These are phyloP conservation scores for Solanum virginianum DNA, from an alignment of 257 asterid species.

Conservation along the genomic window DNA sequence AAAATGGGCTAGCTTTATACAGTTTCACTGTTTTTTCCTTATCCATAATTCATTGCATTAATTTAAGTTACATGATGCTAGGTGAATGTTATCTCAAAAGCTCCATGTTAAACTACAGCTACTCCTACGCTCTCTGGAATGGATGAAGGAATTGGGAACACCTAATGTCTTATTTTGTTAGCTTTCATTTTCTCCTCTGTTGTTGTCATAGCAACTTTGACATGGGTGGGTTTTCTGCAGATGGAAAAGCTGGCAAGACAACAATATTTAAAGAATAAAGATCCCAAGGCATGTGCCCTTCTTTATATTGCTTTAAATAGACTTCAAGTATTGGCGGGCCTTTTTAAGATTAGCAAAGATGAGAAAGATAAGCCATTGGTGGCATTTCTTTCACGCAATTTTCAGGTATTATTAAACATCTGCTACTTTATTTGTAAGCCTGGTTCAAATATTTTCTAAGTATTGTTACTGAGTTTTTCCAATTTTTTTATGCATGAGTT, in stretches of 20 bases:
- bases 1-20: not conserved
- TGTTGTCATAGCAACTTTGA: not conserved
- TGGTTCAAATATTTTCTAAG: not conserved
- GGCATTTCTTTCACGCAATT: slow-evolving; percentile 74
- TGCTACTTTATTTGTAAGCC: not conserved
- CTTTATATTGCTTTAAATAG: slow-evolving; percentile 84
- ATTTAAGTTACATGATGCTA: not conserved
- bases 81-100: not conserved
- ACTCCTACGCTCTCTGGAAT: not conserved
- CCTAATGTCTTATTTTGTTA: not conserved
- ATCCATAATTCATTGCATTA: not conserved
- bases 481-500: not conserved
- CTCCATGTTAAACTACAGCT: not conserved
- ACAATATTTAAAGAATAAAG: slow-evolving; percentile 67
- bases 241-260: slow-evolving; percentile 93
- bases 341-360: slow-evolving; percentile 89
- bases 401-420: slow-evolving; percentile 45
- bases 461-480: not conserved
- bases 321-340: slow-evolving; percentile 91
- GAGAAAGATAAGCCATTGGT: slow-evolving; percentile 87
- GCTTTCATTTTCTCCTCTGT: not conserved
- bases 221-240: slow-evolving; percentile 32
- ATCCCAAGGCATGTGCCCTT: slow-evolving; percentile 89
- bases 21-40: not conserved
- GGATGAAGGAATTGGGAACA: not conserved